A percentile compares a stretch with the other conserved stretches of the same genome.
These are phyloP conservation scores for Spatholobus suberectus DNA, from an alignment of 306 rosid genomes.

Conservation along the genomic window DNA sequence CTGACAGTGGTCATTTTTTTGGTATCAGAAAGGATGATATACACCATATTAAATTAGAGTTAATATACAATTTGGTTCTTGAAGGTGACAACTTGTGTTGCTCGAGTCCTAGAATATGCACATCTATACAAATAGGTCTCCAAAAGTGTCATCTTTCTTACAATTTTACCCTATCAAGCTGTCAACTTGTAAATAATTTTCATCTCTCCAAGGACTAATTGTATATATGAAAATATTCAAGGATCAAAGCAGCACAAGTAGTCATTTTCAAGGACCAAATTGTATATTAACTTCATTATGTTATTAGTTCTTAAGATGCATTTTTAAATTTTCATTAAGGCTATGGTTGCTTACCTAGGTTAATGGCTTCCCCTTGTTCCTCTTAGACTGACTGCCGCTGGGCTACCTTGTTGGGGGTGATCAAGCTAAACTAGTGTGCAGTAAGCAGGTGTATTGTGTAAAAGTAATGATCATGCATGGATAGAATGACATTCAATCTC, in stretches of 20 bases:
- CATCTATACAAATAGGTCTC: not conserved
- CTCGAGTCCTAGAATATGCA: not conserved
- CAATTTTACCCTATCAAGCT: not conserved
- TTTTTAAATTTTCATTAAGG: not conserved
- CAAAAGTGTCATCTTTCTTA: not conserved
- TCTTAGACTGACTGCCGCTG: not conserved
- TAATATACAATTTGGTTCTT: not conserved
- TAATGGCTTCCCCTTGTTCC: not conserved
- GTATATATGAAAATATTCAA: not conserved
- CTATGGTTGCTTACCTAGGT: not conserved
- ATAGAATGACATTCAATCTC: constrained; percentile 5
- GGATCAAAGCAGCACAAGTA: not conserved
- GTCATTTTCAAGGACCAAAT: not conserved
- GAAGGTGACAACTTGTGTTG: not conserved
- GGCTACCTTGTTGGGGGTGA: not conserved
- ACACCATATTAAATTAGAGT: not conserved
- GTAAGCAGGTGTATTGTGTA: not conserved
- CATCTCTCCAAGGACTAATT: not conserved
- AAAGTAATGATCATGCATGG: constrained; percentile 4
- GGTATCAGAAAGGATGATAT: not conserved
- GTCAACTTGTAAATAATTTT: not conserved
- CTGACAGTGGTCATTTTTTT: not conserved
- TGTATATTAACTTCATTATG: not conserved
- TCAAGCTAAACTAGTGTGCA: constrained; percentile 3
- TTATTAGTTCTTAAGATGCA: not conserved